phyloP scores from a whole-genome alignment of 768 basidiomycete genomes.

The Hypholoma sublateritium region DNA sequence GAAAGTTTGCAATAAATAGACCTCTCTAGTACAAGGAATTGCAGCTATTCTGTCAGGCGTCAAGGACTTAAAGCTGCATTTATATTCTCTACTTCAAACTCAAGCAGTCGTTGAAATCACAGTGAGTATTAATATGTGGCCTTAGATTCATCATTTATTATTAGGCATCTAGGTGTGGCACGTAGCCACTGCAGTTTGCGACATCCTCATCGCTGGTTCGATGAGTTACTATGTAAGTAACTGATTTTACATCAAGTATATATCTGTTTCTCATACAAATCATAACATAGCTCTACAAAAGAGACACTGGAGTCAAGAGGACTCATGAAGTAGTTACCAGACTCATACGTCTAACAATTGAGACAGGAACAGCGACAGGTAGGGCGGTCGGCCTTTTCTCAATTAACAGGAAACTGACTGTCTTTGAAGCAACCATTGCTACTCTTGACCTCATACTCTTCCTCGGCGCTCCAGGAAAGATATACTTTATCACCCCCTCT shows the following conservation, averaged over 20 bases:
- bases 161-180: background rate
- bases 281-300: background rate
- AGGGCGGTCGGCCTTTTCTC: background rate
- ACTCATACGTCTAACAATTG: background rate
- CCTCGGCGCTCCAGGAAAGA: background rate
- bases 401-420: background rate
- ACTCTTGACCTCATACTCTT: background rate
- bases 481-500: background rate
- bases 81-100: background rate
- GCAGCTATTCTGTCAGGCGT: background rate
- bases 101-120: background rate
- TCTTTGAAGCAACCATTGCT: background rate
- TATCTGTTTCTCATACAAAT: background rate
- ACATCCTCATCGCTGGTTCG: background rate
- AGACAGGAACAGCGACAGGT: conserved; percentile 3
- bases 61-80: background rate
- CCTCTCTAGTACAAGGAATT: background rate
- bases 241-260: background rate
- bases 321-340: background rate
- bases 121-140: background rate
- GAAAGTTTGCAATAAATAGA: background rate
- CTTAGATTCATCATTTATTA: background rate
- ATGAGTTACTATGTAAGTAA: background rate
- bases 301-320: background rate
- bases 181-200: background rate